Evolutionary conservation across 2,329 filamentous ascomycete genomes (phyloP), one percentile per base, ranked within the genome.

Genomic region (Aspergillus fructus): DNA sequence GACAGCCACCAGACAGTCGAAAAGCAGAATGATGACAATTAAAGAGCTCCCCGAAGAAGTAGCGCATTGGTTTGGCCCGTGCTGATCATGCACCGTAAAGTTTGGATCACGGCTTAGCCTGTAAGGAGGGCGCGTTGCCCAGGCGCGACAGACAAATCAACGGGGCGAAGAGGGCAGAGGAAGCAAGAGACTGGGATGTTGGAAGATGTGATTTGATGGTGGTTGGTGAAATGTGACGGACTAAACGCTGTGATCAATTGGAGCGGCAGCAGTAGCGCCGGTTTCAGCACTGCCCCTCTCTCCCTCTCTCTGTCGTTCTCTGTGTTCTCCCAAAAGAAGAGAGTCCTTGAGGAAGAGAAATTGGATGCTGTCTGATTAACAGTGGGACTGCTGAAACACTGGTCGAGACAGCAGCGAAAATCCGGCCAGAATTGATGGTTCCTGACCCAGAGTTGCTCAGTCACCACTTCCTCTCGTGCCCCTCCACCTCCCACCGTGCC

Each of bases 21-120:
- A 21, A 34, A 53, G 30, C n/a, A 41, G 53, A 50, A 50, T 41
- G 48, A 49, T 41, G 40, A 37, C 11, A 13, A 50, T 48, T 19
- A 27, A 55, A 55, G 39, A 51, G 30, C 34, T 45, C 12, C 33
- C 49, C 39, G 42, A 49, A 50, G 48, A 47, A 24, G 43, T 34
- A 49, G 48, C 46, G 60, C 55, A 63, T 56, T 52, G 50, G 56
- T 21, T 45, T 49, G 41, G 49, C 56, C 53, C 59, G 61, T 59
- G 53, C 55, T 41, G 61, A 60, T 63, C 61, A 60, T 65, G 63
- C 63, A 65, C 3, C 30, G 61, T 64, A 62, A 57, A 62, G 59
- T 64, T 64, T 55, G 56, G 59, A 63, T 63, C 60, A 63, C 64
- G 55, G 59, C 53, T 62, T 63, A 62, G 61, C 50, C 55, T 58